Evolutionary conservation across 805 yeast genomes (phyloP), one percentile per base, ranked within the genome.

Genomic region (Lachancea sp.): DNA sequence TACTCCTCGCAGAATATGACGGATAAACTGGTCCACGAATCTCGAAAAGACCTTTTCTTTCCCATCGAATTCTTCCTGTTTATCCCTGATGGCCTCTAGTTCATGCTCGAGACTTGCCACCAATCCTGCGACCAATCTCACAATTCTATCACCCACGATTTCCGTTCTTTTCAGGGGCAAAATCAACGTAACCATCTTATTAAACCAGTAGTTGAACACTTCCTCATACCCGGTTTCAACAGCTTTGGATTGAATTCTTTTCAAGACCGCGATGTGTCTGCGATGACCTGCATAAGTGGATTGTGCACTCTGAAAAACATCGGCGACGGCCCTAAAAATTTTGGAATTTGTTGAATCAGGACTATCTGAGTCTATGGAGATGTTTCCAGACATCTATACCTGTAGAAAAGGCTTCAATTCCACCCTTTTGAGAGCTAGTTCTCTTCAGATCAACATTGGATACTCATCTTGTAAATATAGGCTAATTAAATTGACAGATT

Each of bases 271-370:
- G 6, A 82, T 77, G 47, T 85, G 81, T 57, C 85, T 84, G 38
- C 85, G 71, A 62, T 89, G 96, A 1, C 90, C 82, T 0, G 90
- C 82, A 27, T 81, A 71, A 1, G 86, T 73, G 18, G 66, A 51
- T 57, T 89, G 97, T 0, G 93, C 85, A 46, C 82, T 91, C 57
- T 85, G 91, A 57, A 89, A 89, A 3, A 81, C 79, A 46, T 75
- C 79, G 1, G 85, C 79, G 54, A 82, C 67, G 3, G 84, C 78
- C 10, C 49, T 44, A 31, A 68, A 67, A 22, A 78, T 63, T 46
- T 69, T 72, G 13, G 34, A 18, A 22, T 48, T 43, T 8, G 42
- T 43, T 2, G 49, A 42, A 16, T 43, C 36, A 19, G 37, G 22
- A 15, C 15, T 25, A 9, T 15, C 39, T 9, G 37, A 25, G n/a